Base-by-base conservation (phyloP, 495 filamentous ascomycete genomes). In the Coniosporium apollinis region DNA sequence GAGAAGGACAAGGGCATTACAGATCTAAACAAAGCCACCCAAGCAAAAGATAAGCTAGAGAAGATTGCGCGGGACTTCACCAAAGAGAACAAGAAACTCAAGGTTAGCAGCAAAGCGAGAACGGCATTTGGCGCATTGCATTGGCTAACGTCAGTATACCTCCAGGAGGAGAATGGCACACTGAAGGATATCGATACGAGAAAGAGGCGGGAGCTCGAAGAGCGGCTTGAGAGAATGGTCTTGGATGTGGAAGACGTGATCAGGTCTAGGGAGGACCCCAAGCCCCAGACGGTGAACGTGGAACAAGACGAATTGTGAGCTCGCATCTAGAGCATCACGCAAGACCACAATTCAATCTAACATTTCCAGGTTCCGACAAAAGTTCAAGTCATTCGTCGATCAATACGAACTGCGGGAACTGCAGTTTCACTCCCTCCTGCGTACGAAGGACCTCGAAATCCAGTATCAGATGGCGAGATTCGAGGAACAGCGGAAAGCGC, bases 381-480 rank as follows among this genome's bases (percentile, higher is more conserved):
- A 85, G 44, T 86, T 96, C 59, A 94, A 86, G 54, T 85, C 81
- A 2, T 72, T 97, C 44, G 76, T 84, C 38, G 87, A 97, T 24
- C 89, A 97, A 57, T 94, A 91, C 52, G 89, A 97, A 54, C 68
- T 87, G 28, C 78, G 89, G 16, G 89, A 97, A 49, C 58, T 92
- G 16, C 84, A 93, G 41, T 94, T 91, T 59, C 75, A 84, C 48
- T 76, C 80, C 18, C 65, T 93, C 13, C 69, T 94, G 51, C 81
- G 85, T 38, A 82, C 78, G 45, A 96, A 96, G 52, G 91, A 96
- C 46, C 72, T 89, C n/a, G 91, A 96, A 57, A 82, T 96, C 19
- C 85, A 93, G 44, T 81, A 78, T 50, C 78, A 92, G 39, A 71
- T 82, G 50, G 79, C 82, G 20, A 72, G 82, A 39, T 83, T 75